These are phyloP conservation scores for Dalbergia oliveri DNA, from an alignment of 306 rosid species.

Conservation along the genomic window DNA sequence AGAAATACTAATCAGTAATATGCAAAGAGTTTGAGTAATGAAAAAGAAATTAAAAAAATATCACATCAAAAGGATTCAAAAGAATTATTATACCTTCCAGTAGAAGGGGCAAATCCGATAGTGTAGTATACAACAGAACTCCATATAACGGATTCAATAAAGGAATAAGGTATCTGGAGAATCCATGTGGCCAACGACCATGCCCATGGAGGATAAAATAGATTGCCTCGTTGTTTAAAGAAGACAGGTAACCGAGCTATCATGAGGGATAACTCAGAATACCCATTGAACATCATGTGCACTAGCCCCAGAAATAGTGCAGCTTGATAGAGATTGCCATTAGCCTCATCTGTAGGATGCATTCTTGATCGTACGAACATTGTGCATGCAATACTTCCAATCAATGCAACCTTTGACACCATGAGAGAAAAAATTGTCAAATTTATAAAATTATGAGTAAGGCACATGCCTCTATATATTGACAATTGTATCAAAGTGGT, in stretches of 20 bases:
- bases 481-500: neutral
- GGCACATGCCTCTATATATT: neutral
- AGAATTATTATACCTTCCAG: conserved; percentile 63
- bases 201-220: conserved; percentile 81
- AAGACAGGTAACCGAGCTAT: conserved; percentile 84
- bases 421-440: conserved; percentile 17
- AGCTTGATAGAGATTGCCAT: conserved; percentile 74
- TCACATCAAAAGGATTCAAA: neutral
- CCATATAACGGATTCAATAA: conserved; percentile 84
- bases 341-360: conserved; percentile 62
- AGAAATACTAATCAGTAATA: conserved; percentile 21
- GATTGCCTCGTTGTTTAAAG: conserved; percentile 85
- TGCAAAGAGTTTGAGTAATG: conserved; percentile 26
- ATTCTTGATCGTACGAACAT: conserved; percentile 61
- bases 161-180: conserved; percentile 78
- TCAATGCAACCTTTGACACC: conserved; percentile 73
- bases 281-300: conserved; percentile 91
- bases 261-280: conserved; percentile 80
- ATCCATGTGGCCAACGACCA: conserved; percentile 82
- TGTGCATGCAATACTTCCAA: conserved; percentile 77
- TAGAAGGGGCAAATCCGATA: conserved; percentile 83
- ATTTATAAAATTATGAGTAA: conserved; percentile 11
- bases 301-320: conserved; percentile 78
- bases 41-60: neutral
- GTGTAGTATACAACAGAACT: conserved; percentile 71